phyloP scores from a whole-genome alignment of 352 stramenopile species.

The Phytophthora constricta region DNA sequence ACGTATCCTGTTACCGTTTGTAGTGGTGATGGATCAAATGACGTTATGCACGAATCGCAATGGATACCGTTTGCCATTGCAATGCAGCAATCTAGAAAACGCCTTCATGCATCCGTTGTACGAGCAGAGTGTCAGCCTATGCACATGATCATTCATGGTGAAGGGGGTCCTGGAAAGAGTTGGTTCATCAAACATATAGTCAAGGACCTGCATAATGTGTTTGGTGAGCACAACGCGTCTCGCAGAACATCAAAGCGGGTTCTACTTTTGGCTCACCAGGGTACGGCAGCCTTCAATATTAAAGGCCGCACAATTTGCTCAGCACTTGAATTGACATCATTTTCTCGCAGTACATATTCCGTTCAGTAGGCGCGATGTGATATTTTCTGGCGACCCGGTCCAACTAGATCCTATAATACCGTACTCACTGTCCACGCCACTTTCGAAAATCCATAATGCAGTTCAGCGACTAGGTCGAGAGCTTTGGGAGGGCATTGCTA shows the following conservation, averaged over 20 bases:
- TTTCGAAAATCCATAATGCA: neutral
- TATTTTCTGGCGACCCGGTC: neutral
- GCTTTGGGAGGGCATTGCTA: neutral
- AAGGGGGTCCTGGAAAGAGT: neutral
- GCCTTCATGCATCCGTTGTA: neutral
- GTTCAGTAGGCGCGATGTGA: neutral
- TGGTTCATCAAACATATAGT: neutral
- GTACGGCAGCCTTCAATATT: neutral
- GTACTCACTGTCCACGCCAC: neutral
- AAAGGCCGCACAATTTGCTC: neutral
- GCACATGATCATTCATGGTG: neutral
- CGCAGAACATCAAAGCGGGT: neutral
- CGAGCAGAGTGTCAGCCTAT: neutral
- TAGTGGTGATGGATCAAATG: neutral
- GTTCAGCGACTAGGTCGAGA: neutral
- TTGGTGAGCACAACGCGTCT: neutral
- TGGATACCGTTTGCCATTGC: neutral
- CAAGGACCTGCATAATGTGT: neutral
- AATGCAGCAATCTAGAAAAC: neutral
- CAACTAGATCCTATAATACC: neutral
- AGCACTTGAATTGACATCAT: neutral
- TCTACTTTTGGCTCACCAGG: neutral
- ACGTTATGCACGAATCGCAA: neutral
- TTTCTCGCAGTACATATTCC: neutral
- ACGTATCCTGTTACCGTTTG: neutral